Percentiles rank a stretch among this genome's conserved stretches.
These are phyloP conservation scores for Mycosphaerella sp. DNA, from an alignment of 2,329 filamentous ascomycete species.

Conservation along the genomic window DNA sequence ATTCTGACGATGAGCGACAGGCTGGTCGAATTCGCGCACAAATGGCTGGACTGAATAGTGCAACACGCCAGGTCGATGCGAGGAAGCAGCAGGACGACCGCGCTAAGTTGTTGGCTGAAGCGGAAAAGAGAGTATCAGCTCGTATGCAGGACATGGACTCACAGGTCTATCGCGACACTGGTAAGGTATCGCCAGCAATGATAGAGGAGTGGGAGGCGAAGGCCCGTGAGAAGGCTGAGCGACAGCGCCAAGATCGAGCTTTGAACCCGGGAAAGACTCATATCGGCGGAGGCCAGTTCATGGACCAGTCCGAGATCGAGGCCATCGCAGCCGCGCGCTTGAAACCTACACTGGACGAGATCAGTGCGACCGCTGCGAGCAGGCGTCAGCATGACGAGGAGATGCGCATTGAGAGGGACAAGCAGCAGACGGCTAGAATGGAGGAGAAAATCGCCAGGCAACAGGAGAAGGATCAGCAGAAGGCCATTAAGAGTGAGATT, in stretches of 20 bases:
- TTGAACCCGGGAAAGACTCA: conserved; percentile 55
- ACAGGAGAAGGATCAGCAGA: conserved; percentile 43
- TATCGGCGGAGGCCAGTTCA: conserved; percentile 73
- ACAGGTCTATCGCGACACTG: conserved; percentile 68
- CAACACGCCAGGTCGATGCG: conserved; percentile 61
- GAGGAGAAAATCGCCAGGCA: conserved; percentile 48
- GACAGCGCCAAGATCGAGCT: conserved; percentile 56
- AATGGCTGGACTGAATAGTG: conserved; percentile 70
- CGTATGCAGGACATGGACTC: conserved; percentile 76
- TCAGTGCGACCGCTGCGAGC: conserved; percentile 68
- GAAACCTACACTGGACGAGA: conserved; percentile 78
- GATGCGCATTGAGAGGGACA: conserved; percentile 57
- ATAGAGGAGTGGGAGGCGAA: conserved; percentile 73
- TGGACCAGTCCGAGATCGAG: conserved; percentile 72
- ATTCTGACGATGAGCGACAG: conserved; percentile 59
- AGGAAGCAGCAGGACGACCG: conserved; percentile 71
- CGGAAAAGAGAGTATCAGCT: conserved; percentile 78
- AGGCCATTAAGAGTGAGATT: conserved; percentile 52
- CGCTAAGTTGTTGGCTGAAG: conserved; percentile 66
- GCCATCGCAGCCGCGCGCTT: conserved; percentile 70
- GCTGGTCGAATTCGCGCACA: conserved; percentile 69
- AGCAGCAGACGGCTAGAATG: conserved; percentile 55
- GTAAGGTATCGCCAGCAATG: conserved; percentile 62
- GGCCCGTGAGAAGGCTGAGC: conserved; percentile 62
- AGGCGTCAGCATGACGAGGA: conserved; percentile 63